A percentile compares a stretch with the other conserved stretches of the same genome.
phyloP scores from a whole-genome alignment of 495 filamentous ascomycete genomes.

The Lepidopterella palustris region DNA sequence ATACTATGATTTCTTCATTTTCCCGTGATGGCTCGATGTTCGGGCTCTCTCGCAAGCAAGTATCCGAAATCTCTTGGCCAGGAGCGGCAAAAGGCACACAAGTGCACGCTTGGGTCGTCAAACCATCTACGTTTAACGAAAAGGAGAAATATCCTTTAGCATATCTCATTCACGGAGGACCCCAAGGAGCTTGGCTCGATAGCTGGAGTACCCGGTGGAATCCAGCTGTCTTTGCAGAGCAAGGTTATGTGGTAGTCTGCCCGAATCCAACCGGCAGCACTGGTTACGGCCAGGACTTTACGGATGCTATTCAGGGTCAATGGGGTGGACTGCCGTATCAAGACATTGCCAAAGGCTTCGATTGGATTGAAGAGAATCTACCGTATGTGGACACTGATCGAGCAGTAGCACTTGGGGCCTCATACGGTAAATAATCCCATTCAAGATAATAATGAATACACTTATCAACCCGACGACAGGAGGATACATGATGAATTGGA shows the following conservation, averaged over 20 bases:
- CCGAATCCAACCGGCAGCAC: conserved; percentile 87
- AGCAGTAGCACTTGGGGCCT: conserved; percentile 78
- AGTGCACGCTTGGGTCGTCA: conserved; percentile 57
- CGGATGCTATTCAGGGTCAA: conserved; percentile 64
- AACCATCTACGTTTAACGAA: conserved; percentile 69
- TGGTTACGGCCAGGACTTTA: conserved; percentile 74
- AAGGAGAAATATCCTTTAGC: conserved; percentile 72
- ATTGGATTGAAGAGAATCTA: conserved; percentile 65
- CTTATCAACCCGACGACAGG: conserved; percentile 36
- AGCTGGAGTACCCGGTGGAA: conserved; percentile 89
- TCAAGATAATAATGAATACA: not conserved
- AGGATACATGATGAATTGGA: conserved; percentile 84
- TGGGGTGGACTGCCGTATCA: conserved; percentile 81
- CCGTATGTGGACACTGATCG: conserved; percentile 66
- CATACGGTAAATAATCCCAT: conserved; percentile 44
- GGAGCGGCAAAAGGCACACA: conserved; percentile 27
- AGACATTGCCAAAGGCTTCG: conserved; percentile 73
- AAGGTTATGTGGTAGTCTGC: conserved; percentile 81
- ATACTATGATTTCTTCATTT: conserved; percentile 44
- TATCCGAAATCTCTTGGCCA: conserved; percentile 40
- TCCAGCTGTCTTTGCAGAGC: conserved; percentile 82
- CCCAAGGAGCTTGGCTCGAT: conserved; percentile 79
- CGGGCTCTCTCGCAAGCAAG: conserved; percentile 44
- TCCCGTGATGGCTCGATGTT: conserved; percentile 63
- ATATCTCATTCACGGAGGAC: conserved; percentile 83